These are phyloP conservation scores for Aspergillus cavernicola DNA, from an alignment of 495 filamentous ascomycete species.

Conservation along the genomic window DNA sequence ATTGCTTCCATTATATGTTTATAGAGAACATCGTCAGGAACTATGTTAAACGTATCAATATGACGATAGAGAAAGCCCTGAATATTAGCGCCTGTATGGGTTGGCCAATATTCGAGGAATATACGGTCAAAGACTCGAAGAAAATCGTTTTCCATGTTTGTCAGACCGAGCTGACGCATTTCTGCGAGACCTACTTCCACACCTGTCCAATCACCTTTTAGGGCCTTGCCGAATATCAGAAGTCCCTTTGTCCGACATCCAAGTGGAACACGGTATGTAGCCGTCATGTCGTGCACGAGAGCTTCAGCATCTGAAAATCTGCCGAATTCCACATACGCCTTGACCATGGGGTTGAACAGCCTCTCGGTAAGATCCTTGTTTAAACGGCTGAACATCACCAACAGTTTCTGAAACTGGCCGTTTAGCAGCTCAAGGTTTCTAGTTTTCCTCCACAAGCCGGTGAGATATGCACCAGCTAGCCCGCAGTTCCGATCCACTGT, in stretches of 20 bases:
- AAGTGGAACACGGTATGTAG: constrained; percentile 26
- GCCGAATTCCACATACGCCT: constrained; percentile 38
- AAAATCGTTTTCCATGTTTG: constrained; percentile 27
- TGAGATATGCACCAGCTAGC: constrained; percentile 38
- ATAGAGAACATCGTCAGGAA: constrained; percentile 39
- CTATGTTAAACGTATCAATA: constrained; percentile 33
- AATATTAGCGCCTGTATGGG: constrained; percentile 31
- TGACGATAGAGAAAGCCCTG: constrained; percentile 33
- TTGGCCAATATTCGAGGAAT: constrained; percentile 43
- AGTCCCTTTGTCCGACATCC: constrained; percentile 39
- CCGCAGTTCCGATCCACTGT: constrained; percentile 33
- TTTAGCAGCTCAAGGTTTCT: constrained; percentile 36
- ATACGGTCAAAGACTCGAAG: constrained; percentile 36
- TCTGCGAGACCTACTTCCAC: constrained; percentile 36
- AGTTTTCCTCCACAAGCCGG: constrained; percentile 42
- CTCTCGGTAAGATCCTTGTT: constrained; percentile 34
- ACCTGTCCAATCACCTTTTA: constrained; percentile 40
- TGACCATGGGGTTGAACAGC: constrained; percentile 42
- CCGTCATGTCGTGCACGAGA: constrained; percentile 34
- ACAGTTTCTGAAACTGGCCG: constrained; percentile 29
- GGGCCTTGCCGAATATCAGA: constrained; percentile 34
- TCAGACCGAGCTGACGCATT: constrained; percentile 36
- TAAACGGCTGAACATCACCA: constrained; percentile 24
- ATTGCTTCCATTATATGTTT: constrained; percentile 40
- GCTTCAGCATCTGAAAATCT: constrained; percentile 34